Evolutionary conservation across 441 rosid genomes (phyloP).

Genomic region (Jatropha multifida): DNA sequence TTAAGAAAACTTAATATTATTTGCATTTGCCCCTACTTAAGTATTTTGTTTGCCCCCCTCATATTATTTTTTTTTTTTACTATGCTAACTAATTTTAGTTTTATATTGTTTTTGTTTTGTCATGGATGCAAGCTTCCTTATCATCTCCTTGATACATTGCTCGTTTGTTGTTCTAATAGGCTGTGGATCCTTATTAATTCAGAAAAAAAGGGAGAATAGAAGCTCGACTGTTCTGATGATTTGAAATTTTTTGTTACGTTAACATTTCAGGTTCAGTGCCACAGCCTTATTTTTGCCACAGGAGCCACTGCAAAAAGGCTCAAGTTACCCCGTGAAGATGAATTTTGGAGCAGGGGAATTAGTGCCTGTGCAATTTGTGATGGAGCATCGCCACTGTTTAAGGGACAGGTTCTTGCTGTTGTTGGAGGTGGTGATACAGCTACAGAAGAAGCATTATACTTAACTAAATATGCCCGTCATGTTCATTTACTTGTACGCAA

Average conservation of each 20-base stretch:
- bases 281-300: conserved; percentile 81
- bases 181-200: neutral
- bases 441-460: conserved; percentile 92
- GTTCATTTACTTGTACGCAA: conserved; percentile 94
- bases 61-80: too few relatives aligned
- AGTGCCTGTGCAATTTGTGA: conserved; percentile 99
- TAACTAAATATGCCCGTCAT: conserved; percentile 93
- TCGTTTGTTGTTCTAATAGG: neutral
- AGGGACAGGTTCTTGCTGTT: conserved; percentile 94
- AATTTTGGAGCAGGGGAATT: conserved; percentile 98
- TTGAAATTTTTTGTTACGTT: conserved; percentile 10
- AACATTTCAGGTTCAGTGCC: conserved; percentile 71
- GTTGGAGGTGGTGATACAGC: conserved; percentile 99
- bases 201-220: neutral
- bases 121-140: neutral
- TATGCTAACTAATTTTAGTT: too few relatives aligned
- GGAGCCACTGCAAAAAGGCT: conserved; percentile 96
- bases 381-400: conserved; percentile 96
- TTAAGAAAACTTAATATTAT: too few relatives aligned
- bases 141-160: neutral
- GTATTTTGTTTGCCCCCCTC: too few relatives aligned
- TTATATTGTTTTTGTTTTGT: neutral
- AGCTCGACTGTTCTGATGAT: neutral
- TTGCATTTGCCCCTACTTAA: too few relatives aligned
- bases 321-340: conserved; percentile 83